A percentile compares a stretch with the other conserved stretches of the same genome.
These are phyloP conservation scores for Coprinopsis cinerea DNA, from an alignment of 768 basidiomycete genomes.

Conservation along the genomic window DNA sequence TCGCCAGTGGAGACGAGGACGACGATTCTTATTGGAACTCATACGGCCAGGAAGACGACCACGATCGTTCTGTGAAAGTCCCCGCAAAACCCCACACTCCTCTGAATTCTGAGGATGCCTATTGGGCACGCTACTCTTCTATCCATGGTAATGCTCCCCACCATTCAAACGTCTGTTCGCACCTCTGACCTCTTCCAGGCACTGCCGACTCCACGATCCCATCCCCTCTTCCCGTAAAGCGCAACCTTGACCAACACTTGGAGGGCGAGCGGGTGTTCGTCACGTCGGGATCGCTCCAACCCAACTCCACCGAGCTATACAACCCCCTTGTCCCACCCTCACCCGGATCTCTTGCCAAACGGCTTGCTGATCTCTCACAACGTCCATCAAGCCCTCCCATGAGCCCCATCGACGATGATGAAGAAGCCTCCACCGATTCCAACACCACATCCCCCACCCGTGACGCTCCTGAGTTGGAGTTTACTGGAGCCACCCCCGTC, in stretches of 20 bases:
- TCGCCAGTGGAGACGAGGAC: conserved; percentile 31
- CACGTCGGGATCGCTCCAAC: conserved; percentile 23
- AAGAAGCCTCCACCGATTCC: conserved; percentile 18
- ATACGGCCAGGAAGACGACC: conserved; percentile 37
- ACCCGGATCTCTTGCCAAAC: conserved; percentile 33
- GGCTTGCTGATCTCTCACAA: conserved; percentile 31
- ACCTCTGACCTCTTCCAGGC: conserved; percentile 32
- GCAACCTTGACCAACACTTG: conserved; percentile 16
- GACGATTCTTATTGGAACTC: conserved; percentile 67
- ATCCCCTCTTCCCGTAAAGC: conserved; percentile 34
- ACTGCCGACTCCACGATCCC: conserved; percentile 69
- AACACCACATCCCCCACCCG: conserved; percentile 12
- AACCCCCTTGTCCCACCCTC: conserved; percentile 39
- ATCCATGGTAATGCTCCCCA: conserved; percentile 54
- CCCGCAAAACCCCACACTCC: conserved; percentile 16
- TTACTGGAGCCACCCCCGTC: conserved; percentile 12
- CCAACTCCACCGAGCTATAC: conserved; percentile 23
- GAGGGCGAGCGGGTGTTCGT: conserved; percentile 25
- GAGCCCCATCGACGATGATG: conserved; percentile 20
- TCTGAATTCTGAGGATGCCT: conserved; percentile 48
- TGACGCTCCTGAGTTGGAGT: conserved; percentile 15
- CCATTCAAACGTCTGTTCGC: neutral
- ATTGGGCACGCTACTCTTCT: conserved; percentile 69
- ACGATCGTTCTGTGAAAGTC: conserved; percentile 11
- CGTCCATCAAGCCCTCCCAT: conserved; percentile 20